These are phyloP conservation scores for Lactifluus pinguis DNA, from an alignment of 768 basidiomycete genomes.

Conservation along the genomic window DNA sequence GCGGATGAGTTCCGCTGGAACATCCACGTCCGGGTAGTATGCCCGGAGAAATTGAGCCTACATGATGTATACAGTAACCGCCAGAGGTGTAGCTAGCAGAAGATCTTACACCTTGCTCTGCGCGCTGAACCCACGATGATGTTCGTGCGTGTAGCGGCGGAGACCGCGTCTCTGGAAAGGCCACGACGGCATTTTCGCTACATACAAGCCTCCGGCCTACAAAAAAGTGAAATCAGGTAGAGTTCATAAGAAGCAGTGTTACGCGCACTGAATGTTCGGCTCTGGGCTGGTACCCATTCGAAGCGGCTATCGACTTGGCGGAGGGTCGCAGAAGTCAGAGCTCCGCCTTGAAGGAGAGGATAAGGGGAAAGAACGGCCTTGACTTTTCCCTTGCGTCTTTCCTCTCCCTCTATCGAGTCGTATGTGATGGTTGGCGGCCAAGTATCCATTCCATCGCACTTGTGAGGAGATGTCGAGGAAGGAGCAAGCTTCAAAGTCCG, in stretches of 20 bases:
- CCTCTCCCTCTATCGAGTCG: slow-evolving; percentile 1
- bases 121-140: slow-evolving; percentile 37
- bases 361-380: slow-evolving; percentile 29
- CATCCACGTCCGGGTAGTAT: slow-evolving; percentile 62
- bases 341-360: slow-evolving; percentile 50
- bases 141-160: slow-evolving; percentile 25
- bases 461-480: background rate
- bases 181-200: slow-evolving; percentile 28
- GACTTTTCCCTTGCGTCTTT: slow-evolving; percentile 28
- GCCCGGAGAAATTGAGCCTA: slow-evolving; percentile 68
- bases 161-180: slow-evolving; percentile 54
- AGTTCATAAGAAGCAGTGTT: background rate
- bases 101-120: slow-evolving; percentile 55
- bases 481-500: slow-evolving; percentile 3
- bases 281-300: slow-evolving; percentile 43
- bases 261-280: slow-evolving; percentile 2
- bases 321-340: slow-evolving; percentile 49
- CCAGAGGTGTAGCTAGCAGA: background rate
- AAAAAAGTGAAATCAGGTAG: slow-evolving; percentile 7
- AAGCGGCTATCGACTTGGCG: slow-evolving; percentile 34
- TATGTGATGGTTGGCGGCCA: slow-evolving; percentile 6
- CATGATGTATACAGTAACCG: background rate
- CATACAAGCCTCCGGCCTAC: slow-evolving; percentile 28
- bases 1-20: slow-evolving; percentile 58
- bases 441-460: slow-evolving; percentile 15